Base-by-base conservation (phyloP, 1,284 basidiomycete genomes). In the Cutaneotrichosporon sp. region DNA sequence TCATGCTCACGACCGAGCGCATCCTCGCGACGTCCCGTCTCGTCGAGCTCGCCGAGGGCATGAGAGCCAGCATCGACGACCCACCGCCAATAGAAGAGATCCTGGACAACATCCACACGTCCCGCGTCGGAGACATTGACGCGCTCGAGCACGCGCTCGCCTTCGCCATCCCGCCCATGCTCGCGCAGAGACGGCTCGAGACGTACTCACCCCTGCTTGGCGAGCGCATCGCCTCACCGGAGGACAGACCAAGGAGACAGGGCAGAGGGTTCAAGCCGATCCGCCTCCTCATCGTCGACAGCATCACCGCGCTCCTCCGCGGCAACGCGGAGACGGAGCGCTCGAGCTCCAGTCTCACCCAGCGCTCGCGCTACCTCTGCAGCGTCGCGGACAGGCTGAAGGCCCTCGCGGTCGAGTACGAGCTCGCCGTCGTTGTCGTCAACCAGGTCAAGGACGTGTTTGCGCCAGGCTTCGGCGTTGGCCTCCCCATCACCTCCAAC, bases 381-480 rank as follows among this genome's bases (percentile, higher is more conserved):
- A 81, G 85, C 58, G 83, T 92, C 49, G 86, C 90, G 0, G 79
- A 82, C 18, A 80, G 84, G 50, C 83, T 95, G 8, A 91, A 93
- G 74, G 70, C 76, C 3, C 79, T 94, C 18, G 90, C 90, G 0
- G 81, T 80, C 65, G 82, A 79, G 60, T 82, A 89, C 69, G 80
- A 82, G 36, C 75, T 95, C 25, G 90, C 91, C 0, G 81, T 95
- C 33, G 80, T 95, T 27, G 87, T 95, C 42, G 80, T 97, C 50
- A 95, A 95, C 76, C 90, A 93, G 75, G 91, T 94, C 2, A 83
- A 86, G n/a, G 89, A 92, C 70, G 86, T 86, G 8, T 87, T 92
- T 64, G 51, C 61, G 18, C 54, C 36, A 33, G 47, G 34, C 24
- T 51, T 51, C 18, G 51, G 51, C n/a, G 51, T 53, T 11, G 34